These are phyloP conservation scores for Yamadazyma conglobata DNA, from an alignment of 1,139 yeast species.

Conservation along the genomic window DNA sequence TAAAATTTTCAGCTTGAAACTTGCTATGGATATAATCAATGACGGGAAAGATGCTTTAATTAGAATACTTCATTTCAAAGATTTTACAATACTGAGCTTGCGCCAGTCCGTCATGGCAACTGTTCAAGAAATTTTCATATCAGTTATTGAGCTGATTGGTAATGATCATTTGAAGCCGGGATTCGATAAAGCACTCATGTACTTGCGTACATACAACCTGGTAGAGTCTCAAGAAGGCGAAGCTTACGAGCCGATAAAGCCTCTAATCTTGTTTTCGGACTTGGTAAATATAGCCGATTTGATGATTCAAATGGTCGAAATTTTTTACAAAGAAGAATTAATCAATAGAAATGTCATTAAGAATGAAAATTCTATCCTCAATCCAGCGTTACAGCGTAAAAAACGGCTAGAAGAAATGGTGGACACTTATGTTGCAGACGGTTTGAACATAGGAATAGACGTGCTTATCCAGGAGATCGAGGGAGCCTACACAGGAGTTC, in stretches of 20 bases:
- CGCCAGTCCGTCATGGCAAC: constrained; percentile 30
- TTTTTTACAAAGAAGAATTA: constrained; percentile 85
- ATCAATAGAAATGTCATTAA: constrained; percentile 58
- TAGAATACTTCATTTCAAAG: constrained; percentile 32
- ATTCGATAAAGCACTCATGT: constrained; percentile 71
- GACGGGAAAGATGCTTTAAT: constrained; percentile 36
- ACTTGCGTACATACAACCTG: constrained; percentile 72
- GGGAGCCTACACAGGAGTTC: constrained; percentile 21
- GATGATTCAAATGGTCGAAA: constrained; percentile 88
- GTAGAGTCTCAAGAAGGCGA: constrained; percentile 11
- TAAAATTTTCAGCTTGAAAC: constrained; percentile 39
- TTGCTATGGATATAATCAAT: constrained; percentile 36
- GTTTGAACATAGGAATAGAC: constrained; percentile 85
- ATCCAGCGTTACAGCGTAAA: constrained; percentile 77
- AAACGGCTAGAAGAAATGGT: constrained; percentile 74
- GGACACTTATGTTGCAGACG: constrained; percentile 89
- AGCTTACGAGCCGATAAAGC: constrained; percentile 54
- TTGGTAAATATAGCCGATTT: constrained; percentile 89
- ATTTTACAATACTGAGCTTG: constrained; percentile 32
- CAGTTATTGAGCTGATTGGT: constrained; percentile 63
- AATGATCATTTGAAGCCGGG: constrained; percentile 74
- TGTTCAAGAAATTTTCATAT: constrained; percentile 61
- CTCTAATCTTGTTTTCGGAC: constrained; percentile 83
- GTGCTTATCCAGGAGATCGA: constrained; percentile 77
- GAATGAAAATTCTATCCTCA: constrained; percentile 70